Evolutionary conservation across 371 early-diverging fungal genomes (phyloP).

Genomic region (Thermomucor indicae-seudaticae): DNA sequence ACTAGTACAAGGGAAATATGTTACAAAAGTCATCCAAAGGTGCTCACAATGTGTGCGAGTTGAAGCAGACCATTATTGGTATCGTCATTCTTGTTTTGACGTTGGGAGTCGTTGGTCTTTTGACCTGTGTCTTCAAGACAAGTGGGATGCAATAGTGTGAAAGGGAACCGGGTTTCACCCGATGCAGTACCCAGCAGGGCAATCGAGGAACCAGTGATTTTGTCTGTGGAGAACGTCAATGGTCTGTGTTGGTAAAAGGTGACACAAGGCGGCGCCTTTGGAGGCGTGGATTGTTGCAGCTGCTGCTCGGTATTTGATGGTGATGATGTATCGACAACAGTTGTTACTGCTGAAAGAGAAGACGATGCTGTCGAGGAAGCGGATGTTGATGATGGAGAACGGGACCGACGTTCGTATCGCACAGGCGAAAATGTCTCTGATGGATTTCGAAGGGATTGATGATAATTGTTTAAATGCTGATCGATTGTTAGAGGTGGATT

Average conservation of each 20-base stretch:
- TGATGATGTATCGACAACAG: neutral
- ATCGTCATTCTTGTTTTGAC: neutral
- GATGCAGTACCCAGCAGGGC: constrained; percentile 6
- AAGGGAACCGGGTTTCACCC: neutral
- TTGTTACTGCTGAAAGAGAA: too few species aligned
- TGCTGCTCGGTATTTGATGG: too few species aligned
- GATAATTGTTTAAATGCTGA: constrained; percentile 36
- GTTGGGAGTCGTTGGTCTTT: neutral
- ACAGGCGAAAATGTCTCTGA: constrained; percentile 1
- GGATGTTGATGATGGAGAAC: neutral
- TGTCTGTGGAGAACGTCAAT: constrained; percentile 4
- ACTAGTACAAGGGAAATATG: too few species aligned
- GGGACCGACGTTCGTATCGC: neutral
- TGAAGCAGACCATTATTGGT: constrained; percentile 7
- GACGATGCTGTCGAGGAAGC: too few species aligned
- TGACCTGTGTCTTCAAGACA: neutral
- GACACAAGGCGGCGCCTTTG: neutral
- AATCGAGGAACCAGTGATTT: neutral
- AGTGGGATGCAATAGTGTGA: constrained; percentile 1
- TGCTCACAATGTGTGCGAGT: constrained; percentile 18
- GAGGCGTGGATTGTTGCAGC: neutral
- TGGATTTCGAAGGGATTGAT: constrained; percentile 3
- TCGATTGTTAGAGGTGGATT: constrained; percentile 43
- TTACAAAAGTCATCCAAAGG: constrained; percentile 22
- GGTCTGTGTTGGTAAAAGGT: constrained; percentile 18